These are phyloP conservation scores for Colletotrichum sp. DNA, from an alignment of 2,329 filamentous ascomycete genomes.

Conservation along the genomic window DNA sequence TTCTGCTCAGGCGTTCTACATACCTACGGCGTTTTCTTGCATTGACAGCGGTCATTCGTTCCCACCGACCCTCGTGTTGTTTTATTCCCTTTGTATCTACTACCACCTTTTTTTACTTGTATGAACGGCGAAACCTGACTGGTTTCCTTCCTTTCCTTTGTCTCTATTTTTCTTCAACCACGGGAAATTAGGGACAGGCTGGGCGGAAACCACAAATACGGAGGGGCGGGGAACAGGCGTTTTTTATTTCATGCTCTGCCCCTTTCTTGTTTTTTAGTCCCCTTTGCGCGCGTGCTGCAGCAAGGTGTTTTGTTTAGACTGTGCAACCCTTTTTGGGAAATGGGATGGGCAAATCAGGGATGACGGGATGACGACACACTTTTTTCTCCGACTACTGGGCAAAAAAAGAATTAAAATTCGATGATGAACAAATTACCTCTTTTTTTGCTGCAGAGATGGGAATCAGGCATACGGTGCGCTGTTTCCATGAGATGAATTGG, in stretches of 20 bases:
- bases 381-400: neutral
- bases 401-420: constrained; percentile 4
- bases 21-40: constrained; percentile 18
- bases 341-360: constrained; percentile 9
- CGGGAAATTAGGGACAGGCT: constrained; percentile 4
- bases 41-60: constrained; percentile 20
- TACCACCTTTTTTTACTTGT: neutral
- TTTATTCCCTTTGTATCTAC: constrained; percentile 16
- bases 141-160: neutral
- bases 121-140: neutral
- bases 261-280: neutral
- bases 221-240: neutral
- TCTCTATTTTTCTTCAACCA: constrained; percentile 2
- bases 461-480: neutral
- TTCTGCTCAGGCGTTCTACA: constrained; percentile 11
- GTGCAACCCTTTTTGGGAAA: neutral
- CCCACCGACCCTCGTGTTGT: neutral
- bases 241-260: neutral
- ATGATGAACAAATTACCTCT: neutral
- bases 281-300: neutral
- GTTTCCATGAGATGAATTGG: neutral
- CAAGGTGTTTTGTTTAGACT: constrained; percentile 14
- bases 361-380: constrained; percentile 11
- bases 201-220: neutral
- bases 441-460: neutral